Evolutionary conservation across 164 flowering plant species (phyloP), one percentile per base, ranked within the genome.

Genomic region (Houttuynia cordata): DNA sequence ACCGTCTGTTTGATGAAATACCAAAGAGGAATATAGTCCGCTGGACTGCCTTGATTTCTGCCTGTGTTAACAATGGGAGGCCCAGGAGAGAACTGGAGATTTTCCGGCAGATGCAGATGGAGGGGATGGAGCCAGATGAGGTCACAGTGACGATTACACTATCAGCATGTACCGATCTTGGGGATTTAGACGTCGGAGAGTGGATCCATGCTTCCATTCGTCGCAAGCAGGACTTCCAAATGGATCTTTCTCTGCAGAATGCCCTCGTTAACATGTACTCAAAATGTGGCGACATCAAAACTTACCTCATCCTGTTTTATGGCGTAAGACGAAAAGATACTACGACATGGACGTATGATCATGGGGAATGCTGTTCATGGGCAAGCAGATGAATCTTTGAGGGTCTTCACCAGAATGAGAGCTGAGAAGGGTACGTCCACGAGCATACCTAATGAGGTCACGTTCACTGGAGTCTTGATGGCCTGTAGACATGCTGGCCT

Each of bases 31-130:
- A 79, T 53, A 25, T 65, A 1, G 63, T 81, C 14, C 72, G 72
- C 40, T 80, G 86, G 84, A 84, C 78, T 8, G 70, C 75, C 0
- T 53, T 79, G 72, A 71, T 84, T 63, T 68, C 79, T 56, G 83
- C 75, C 9, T 79, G 71, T 41, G 78, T 70, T 19, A 57, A 61
- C 9, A 80, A 75, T 66, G 69, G 73, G 62, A 63, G 58, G 53
- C 67, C 78, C 1, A 64, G 61, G 1, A 66, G 68, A 24, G 90
- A 77, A 10, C 57, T 82, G 21, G 41, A 58, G 58, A 37, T 81
- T 7, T 79, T 80, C 63, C 60, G 70, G 63, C 41, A 67, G 65
- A 80, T 82, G 83, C 72, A 65, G 67, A 67, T 61, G 76, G 73
- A 69, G 0, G 61, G 62, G 37, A 67, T 73, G 24, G 70, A 70